Percentiles rank a stretch among this genome's conserved stretches.
Evolutionary conservation across 2,329 filamentous ascomycete species (phyloP).

Genomic region (Graphilbum sp.): DNA sequence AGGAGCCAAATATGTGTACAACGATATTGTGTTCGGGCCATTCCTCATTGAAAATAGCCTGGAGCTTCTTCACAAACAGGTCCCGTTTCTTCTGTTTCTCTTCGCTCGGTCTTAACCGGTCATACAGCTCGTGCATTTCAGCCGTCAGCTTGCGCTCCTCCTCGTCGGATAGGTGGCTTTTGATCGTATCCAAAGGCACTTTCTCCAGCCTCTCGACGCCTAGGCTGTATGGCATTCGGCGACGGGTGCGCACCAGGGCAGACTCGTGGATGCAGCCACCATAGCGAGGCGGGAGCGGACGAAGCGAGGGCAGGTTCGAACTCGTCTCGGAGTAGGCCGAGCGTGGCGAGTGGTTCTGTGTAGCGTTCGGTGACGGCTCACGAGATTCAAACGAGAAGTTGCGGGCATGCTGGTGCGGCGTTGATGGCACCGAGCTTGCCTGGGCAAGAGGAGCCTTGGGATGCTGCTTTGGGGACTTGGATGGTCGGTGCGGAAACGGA

Average conservation of each 20-base stretch:
- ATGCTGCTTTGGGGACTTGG: conserved; percentile 12
- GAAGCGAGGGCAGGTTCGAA: conserved; percentile 51
- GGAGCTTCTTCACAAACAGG: conserved; percentile 71
- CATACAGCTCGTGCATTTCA: conserved; percentile 76
- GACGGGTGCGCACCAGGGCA: conserved; percentile 60
- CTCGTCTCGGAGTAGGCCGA: conserved; percentile 85
- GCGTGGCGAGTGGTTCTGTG: conserved; percentile 68
- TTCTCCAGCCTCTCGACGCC: conserved; percentile 65
- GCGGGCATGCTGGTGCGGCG: conserved; percentile 74
- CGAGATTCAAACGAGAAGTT: conserved; percentile 66
- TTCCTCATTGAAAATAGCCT: conserved; percentile 72
- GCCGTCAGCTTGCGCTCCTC: conserved; percentile 61
- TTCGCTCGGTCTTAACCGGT: conserved; percentile 64
- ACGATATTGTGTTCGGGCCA: conserved; percentile 86
- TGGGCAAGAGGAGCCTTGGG: conserved; percentile 25
- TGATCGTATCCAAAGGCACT: conserved; percentile 53
- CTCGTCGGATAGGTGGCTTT: conserved; percentile 52
- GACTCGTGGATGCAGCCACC: conserved; percentile 79
- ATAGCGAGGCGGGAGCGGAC: conserved; percentile 41
- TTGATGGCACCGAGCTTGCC: conserved; percentile 85
- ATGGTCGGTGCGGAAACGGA: conserved; percentile 13
- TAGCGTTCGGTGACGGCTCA: conserved; percentile 62
- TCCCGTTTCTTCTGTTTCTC: conserved; percentile 62
- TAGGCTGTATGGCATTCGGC: conserved; percentile 82
- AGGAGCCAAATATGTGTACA: conserved; percentile 94